Evolutionary conservation across 169 alveolate genomes (phyloP), one percentile per base, ranked within the genome.

Genomic region (Plasmodium vivax): DNA sequence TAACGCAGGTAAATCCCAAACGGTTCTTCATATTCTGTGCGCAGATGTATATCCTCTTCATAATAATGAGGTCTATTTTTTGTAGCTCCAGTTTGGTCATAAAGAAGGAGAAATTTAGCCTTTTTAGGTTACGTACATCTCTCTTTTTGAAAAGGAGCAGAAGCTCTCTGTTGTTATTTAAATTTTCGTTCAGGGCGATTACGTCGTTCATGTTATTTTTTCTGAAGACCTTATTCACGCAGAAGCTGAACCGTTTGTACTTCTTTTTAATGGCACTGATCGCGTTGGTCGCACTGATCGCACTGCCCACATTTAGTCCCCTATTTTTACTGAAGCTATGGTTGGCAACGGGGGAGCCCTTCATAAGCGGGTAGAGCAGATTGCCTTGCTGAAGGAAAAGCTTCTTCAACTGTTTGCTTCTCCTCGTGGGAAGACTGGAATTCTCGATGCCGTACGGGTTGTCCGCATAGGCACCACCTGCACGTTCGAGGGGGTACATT

Each of bases 41-140:
- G 82, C 88, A 90, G 30, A 90, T 90, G 2, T 80, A 73, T 16
- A 90, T 90, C 73, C 94, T 90, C 73, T 90, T 90, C 45, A 90
- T 90, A 16, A 90, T 90, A 80, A 90, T n/a, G 16, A 90, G 10
- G 71, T 90, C 94, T 16, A 90, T 90, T 81, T 90, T 80, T 71
- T 80, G 84, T 19, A 90, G 4, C 23, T 90, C 54, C 47, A 90
- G 58, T 80, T 27, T 90, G 7, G 16, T 88, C 94, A 90, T 90
- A 34, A 90, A 90, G 73, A 80, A 90, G 34, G 88, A 79, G 0
- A 90, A 62, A 72, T 90, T 90, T 54, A 30, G 62, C 16, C 41
- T 81, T 81, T 80, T 90, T 47, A 90, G 45, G 51, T 90, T 79
- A 16, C 36, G 38, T 45, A 90, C 14, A 80, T 90, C 94, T 16